Evolutionary conservation across 306 rosid genomes (phyloP).

Genomic region (Cucurbita argyrosperma): DNA sequence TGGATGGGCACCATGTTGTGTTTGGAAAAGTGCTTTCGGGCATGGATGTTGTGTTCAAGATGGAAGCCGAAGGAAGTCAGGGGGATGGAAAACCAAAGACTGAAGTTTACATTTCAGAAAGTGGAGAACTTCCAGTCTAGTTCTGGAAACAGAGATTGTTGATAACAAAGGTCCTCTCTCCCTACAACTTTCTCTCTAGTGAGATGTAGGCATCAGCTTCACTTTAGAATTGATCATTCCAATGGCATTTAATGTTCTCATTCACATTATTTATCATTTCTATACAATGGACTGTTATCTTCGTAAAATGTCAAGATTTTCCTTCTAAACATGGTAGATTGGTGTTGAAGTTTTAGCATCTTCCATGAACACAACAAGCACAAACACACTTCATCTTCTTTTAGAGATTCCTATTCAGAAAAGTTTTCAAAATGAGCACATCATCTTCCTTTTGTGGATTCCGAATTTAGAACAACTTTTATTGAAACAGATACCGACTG

Average conservation of each 20-base stretch:
- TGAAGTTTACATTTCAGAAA: slow-evolving; percentile 25
- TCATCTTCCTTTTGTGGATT: background rate
- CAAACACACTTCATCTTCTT: background rate
- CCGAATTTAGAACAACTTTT: background rate
- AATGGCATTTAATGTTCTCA: background rate
- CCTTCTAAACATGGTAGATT: background rate
- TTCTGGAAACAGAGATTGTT: background rate
- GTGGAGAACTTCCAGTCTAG: slow-evolving; percentile 36
- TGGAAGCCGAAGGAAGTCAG: slow-evolving; percentile 27
- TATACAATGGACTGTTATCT: background rate
- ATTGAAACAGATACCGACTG: background rate
- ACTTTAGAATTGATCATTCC: background rate
- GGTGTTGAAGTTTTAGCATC: background rate
- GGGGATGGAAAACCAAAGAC: slow-evolving; percentile 19
- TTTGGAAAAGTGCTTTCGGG: slow-evolving; percentile 44
- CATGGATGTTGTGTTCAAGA: slow-evolving; percentile 37
- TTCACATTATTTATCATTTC: background rate
- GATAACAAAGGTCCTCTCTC: background rate
- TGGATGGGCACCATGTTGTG: slow-evolving; percentile 72
- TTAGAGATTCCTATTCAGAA: background rate
- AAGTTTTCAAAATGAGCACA: background rate
- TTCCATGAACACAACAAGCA: background rate
- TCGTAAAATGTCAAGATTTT: background rate
- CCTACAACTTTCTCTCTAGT: background rate
- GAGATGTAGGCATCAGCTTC: background rate